These are phyloP conservation scores for Metschnikowia continentalis DNA, from an alignment of 805 yeast species.

Conservation along the genomic window DNA sequence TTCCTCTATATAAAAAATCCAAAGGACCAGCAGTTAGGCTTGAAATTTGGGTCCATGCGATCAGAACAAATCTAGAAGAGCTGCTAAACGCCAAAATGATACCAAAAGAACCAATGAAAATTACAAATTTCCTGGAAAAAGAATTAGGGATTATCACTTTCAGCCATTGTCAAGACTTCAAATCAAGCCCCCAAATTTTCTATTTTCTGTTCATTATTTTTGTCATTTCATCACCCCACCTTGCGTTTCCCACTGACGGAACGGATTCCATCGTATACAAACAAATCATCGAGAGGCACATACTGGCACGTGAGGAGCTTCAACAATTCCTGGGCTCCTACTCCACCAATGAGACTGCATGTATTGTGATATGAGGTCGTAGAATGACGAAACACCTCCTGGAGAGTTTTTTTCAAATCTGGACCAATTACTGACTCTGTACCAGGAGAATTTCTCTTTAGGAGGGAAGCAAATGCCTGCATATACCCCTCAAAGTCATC, in stretches of 20 bases:
- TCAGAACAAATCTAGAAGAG: too few relatives aligned
- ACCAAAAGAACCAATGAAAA: too few relatives aligned
- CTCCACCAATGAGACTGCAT: slow-evolving; percentile 74
- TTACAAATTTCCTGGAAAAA: too few relatives aligned
- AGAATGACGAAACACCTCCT: slow-evolving; percentile 35
- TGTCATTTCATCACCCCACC: slow-evolving; percentile 7
- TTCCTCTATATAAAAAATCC: too few relatives aligned
- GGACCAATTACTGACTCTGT: slow-evolving; percentile 1
- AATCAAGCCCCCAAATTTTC: too few relatives aligned
- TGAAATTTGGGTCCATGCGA: too few relatives aligned
- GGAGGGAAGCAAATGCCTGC: slow-evolving; percentile 20
- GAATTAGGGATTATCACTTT: too few relatives aligned
- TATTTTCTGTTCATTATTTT: too few relatives aligned
- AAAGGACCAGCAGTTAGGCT: too few relatives aligned
- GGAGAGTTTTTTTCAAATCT: slow-evolving; percentile 16
- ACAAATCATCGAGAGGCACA: slow-evolving; percentile 66
- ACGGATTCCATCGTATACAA: slow-evolving; percentile 68
- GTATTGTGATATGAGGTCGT: slow-evolving; percentile 52
- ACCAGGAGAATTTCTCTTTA: background rate
- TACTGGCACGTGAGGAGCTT: slow-evolving; percentile 78
- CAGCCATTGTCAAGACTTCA: too few relatives aligned
- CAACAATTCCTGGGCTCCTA: slow-evolving; percentile 78
- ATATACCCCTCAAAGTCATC: slow-evolving; percentile 21
- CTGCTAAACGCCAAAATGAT: too few relatives aligned
- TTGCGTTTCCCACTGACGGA: slow-evolving; percentile 46